A percentile compares a stretch with the other conserved stretches of the same genome.
Evolutionary conservation across 257 asterid genomes (phyloP).

Genomic region (Striga asiatica): DNA sequence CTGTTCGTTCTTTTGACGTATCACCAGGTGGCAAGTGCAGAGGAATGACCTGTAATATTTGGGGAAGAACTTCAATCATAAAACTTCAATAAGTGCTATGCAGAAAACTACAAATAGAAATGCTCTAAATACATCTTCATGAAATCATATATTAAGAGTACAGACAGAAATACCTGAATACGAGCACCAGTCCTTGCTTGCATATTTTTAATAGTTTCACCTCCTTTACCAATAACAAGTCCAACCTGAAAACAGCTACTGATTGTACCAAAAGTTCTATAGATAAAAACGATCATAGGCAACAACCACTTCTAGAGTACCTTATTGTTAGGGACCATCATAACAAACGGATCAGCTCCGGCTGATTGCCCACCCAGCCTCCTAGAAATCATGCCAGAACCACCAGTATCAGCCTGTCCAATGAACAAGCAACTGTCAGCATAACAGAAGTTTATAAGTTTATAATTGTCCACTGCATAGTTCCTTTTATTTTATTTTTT

Average conservation of each 20-base stretch:
- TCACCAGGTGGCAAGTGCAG: constrained; percentile 95
- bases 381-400: constrained; percentile 57
- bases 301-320: constrained; percentile 18
- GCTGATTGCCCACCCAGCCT: constrained; percentile 43
- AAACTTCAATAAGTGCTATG: background rate
- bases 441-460: background rate
- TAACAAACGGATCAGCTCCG: constrained; percentile 61
- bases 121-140: background rate
- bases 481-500: too few relatives aligned
- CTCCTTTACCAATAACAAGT: constrained; percentile 96
- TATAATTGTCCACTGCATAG: too few relatives aligned
- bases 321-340: constrained; percentile 78
- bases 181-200: constrained; percentile 88
- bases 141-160: background rate
- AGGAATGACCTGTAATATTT: constrained; percentile 71
- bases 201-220: constrained; percentile 88
- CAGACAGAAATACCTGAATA: constrained; percentile 43
- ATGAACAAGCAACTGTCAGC: constrained; percentile 12
- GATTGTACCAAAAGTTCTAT: background rate
- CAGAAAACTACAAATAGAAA: background rate
- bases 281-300: background rate
- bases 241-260: constrained; percentile 52
- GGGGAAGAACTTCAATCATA: background rate
- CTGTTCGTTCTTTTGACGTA: constrained; percentile 68
- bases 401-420: constrained; percentile 77